Conservation (phyloP, 345 rosid genomes). For the Schrenkiella parvula region DNA sequence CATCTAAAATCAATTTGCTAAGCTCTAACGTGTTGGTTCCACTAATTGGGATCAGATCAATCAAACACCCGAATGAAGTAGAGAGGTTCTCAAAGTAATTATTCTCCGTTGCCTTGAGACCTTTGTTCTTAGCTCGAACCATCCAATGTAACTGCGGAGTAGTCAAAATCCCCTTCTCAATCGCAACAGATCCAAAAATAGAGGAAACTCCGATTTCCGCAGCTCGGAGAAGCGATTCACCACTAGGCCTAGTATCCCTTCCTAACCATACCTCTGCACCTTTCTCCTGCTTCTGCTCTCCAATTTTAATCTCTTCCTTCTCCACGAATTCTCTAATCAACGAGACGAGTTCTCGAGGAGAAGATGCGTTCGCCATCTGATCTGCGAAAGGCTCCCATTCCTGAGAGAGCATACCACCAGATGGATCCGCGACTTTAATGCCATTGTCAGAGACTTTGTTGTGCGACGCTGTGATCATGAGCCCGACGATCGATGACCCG, state of each 20-base stretch:
- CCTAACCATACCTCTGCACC: conserved; percentile 65
- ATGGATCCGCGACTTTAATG: conserved; percentile 78
- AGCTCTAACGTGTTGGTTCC: conserved; percentile 13
- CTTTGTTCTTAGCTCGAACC: conserved; percentile 82
- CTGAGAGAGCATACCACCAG: conserved; percentile 84
- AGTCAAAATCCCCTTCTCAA: conserved; percentile 76
- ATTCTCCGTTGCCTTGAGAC: conserved; percentile 55
- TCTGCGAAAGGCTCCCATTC: conserved; percentile 97
- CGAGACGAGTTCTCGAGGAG: conserved; percentile 49
- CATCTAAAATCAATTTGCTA: conserved; percentile 66
- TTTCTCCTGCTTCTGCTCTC: conserved; percentile 19
- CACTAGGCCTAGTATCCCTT: conserved; percentile 96
- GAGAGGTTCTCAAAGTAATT: conserved; percentile 79
- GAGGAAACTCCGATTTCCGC: conserved; percentile 75
- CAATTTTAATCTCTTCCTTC: conserved; percentile 57
- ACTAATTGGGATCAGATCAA: conserved; percentile 52
- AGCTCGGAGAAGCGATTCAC: conserved; percentile 76
- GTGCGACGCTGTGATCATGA: conserved; percentile 97
- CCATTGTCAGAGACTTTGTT: conserved; percentile 84
- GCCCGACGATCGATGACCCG: conserved; percentile 50
- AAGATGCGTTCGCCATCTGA: conserved; percentile 64
- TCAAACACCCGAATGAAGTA: conserved; percentile 62
- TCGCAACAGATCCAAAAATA: conserved; percentile 51
- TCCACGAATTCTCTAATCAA: conserved; percentile 54
- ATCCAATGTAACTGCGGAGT: conserved; percentile 97